phyloP scores from a whole-genome alignment of 2,329 filamentous ascomycete genomes.

The Clonostachys sp. region DNA sequence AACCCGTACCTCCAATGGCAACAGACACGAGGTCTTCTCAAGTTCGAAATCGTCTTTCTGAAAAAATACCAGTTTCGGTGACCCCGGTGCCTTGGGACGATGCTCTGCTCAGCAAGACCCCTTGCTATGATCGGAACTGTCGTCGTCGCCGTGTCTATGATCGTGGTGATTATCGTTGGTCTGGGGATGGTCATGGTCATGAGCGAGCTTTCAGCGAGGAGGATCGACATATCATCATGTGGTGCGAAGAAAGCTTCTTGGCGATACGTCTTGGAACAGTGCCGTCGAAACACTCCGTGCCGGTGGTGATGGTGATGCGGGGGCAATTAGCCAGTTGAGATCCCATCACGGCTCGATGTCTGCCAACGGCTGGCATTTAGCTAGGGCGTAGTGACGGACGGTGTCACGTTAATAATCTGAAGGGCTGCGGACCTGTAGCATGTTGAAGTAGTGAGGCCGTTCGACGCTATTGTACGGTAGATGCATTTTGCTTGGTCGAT shows the following conservation, averaged over 20 bases:
- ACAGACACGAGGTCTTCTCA: slow-evolving; percentile 20
- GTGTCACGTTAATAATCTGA: not conserved
- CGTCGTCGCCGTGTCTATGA: not conserved
- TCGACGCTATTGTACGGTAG: slow-evolving; percentile 12
- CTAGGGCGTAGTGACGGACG: too few species aligned
- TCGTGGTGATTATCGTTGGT: not conserved
- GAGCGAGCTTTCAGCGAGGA: too few species aligned
- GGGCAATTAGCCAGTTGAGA: not conserved
- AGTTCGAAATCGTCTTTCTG: slow-evolving; percentile 6
- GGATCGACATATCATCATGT: too few species aligned
- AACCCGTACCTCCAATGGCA: slow-evolving; percentile 28
- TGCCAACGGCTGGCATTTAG: too few species aligned
- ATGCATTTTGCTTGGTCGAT: slow-evolving; percentile 15
- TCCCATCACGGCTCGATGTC: too few species aligned
- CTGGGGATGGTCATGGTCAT: too few species aligned
- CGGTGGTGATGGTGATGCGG: not conserved
- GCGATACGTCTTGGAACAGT: too few species aligned
- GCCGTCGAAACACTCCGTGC: too few species aligned
- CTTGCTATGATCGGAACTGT: not conserved
- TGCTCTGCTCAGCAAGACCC: not conserved
- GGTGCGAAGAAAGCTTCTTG: too few species aligned
- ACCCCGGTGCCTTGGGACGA: not conserved
- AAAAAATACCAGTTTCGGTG: not conserved
- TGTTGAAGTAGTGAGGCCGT: slow-evolving; percentile 2
- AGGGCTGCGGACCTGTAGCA: slow-evolving; percentile 3